These are phyloP conservation scores for Russula vinacea DNA, from an alignment of 768 basidiomycete genomes.

Conservation along the genomic window DNA sequence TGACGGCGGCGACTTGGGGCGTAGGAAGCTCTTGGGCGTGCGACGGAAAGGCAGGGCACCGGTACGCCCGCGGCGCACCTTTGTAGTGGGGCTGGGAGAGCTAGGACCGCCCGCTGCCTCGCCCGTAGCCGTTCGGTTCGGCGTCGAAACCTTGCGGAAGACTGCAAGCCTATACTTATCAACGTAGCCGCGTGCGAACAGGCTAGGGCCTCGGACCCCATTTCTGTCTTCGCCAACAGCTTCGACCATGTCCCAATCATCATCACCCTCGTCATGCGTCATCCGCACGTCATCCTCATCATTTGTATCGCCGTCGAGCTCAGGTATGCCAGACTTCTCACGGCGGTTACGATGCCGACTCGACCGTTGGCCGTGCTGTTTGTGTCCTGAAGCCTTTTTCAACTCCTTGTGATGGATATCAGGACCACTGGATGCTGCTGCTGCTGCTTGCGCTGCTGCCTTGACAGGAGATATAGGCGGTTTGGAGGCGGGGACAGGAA, in stretches of 20 bases:
- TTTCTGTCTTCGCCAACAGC: conserved; percentile 78
- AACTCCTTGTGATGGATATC: conserved; percentile 26
- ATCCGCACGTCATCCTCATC: conserved; percentile 44
- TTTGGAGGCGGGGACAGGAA: background rate
- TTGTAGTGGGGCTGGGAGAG: conserved; percentile 48
- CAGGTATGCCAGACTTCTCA: conserved; percentile 81
- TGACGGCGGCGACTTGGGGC: conserved; percentile 63
- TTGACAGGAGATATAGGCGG: conserved; percentile 19
- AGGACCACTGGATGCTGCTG: conserved; percentile 20
- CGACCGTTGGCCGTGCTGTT: conserved; percentile 30
- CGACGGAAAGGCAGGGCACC: conserved; percentile 70
- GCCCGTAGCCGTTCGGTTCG: conserved; percentile 52
- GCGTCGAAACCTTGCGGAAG: conserved; percentile 78
- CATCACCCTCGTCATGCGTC: conserved; percentile 62
- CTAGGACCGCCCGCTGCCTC: conserved; percentile 41
- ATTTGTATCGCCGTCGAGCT: conserved; percentile 64
- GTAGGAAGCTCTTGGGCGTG: conserved; percentile 67
- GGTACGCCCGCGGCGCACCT: conserved; percentile 65
- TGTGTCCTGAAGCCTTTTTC: conserved; percentile 21
- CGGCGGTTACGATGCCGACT: conserved; percentile 46
- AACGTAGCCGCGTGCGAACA: conserved; percentile 89
- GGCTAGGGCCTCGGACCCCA: conserved; percentile 71
- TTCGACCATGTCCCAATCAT: conserved; percentile 92
- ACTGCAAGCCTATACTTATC: conserved; percentile 83
- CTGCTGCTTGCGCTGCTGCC: conserved; percentile 18